Conservation (phyloP, 768 basidiomycete genomes). For the Rhodosporidiobolus odoratus region DNA sequence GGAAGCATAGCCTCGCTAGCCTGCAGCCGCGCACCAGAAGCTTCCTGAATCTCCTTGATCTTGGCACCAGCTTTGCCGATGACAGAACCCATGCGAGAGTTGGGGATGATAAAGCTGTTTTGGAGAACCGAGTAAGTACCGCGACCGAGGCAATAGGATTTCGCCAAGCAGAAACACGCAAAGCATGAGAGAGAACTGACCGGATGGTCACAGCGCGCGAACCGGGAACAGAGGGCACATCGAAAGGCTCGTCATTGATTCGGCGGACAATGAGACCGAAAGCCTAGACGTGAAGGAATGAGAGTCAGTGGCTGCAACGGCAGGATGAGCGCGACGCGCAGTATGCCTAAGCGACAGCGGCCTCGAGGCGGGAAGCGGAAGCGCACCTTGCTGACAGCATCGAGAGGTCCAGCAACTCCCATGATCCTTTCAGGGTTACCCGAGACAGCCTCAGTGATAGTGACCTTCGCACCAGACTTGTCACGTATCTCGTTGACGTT, state of each 20-base stretch:
- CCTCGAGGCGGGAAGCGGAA: background rate
- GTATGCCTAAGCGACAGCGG: too few relatives aligned
- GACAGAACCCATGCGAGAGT: constrained; percentile 97
- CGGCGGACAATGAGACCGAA: constrained; percentile 97
- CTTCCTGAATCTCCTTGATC: constrained; percentile 99
- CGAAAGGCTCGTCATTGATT: constrained; percentile 98
- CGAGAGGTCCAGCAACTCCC: constrained; percentile 90
- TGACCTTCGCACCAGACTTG: constrained; percentile 90
- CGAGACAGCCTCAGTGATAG: constrained; percentile 96
- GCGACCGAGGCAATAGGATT: too few relatives aligned
- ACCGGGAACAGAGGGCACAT: constrained; percentile 93
- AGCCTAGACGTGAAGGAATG: constrained; percentile 56
- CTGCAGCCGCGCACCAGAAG: constrained; percentile 89
- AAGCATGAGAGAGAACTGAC: constrained; percentile 50
- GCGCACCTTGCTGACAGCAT: constrained; percentile 94
- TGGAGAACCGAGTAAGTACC: background rate
- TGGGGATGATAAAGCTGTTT: constrained; percentile 72
- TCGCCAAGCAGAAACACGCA: too few relatives aligned
- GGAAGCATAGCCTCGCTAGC: constrained; percentile 98
- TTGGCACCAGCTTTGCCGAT: constrained; percentile 97
- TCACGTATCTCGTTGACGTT: constrained; percentile 99
- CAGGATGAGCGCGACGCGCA: too few relatives aligned
- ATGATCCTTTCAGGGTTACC: constrained; percentile 99
- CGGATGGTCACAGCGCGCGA: constrained; percentile 98
- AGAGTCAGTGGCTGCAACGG: too few relatives aligned